phyloP scores from a whole-genome alignment of 371 early-diverging fungal genomes.

The Mucor plumbeus region DNA sequence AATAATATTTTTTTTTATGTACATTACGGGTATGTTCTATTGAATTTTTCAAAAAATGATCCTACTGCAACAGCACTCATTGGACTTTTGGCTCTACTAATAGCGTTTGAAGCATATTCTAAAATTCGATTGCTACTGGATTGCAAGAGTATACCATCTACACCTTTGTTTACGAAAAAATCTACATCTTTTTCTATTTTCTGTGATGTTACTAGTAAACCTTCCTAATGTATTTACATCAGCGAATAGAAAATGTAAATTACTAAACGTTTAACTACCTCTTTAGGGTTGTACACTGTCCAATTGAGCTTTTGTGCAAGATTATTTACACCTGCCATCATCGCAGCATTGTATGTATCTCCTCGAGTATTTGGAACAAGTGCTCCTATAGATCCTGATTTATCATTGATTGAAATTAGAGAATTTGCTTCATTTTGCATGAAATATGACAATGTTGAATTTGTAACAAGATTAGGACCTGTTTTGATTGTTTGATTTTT shows the following conservation, averaged over 20 bases:
- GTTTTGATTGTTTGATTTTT: slow-evolving; percentile 41
- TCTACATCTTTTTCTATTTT: neutral
- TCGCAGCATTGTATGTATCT: slow-evolving; percentile 31
- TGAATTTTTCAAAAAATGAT: slow-evolving; percentile 23
- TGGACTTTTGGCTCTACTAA: neutral
- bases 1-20: neutral
- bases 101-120: slow-evolving; percentile 9
- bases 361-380: slow-evolving; percentile 31
- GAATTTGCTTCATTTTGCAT: slow-evolving; percentile 41
- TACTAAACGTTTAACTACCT: slow-evolving; percentile 10
- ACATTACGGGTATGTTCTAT: slow-evolving; percentile 8
- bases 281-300: slow-evolving; percentile 30
- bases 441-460: slow-evolving; percentile 27
- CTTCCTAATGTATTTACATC: slow-evolving; percentile 7
- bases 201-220: neutral
- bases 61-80: slow-evolving; percentile 18
- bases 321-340: slow-evolving; percentile 35
- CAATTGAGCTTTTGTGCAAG: slow-evolving; percentile 38
- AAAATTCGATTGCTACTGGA: slow-evolving; percentile 25
- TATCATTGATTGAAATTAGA: slow-evolving; percentile 38
- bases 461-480: slow-evolving; percentile 36
- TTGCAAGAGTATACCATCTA: slow-evolving; percentile 29
- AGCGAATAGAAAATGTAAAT: neutral
- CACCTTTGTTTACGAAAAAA: neutral
- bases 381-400: slow-evolving; percentile 25